Percentiles rank a stretch among this genome's conserved stretches.
These are phyloP conservation scores for Setomelanomma holmii DNA, from an alignment of 2,329 filamentous ascomycete species.

Conservation along the genomic window DNA sequence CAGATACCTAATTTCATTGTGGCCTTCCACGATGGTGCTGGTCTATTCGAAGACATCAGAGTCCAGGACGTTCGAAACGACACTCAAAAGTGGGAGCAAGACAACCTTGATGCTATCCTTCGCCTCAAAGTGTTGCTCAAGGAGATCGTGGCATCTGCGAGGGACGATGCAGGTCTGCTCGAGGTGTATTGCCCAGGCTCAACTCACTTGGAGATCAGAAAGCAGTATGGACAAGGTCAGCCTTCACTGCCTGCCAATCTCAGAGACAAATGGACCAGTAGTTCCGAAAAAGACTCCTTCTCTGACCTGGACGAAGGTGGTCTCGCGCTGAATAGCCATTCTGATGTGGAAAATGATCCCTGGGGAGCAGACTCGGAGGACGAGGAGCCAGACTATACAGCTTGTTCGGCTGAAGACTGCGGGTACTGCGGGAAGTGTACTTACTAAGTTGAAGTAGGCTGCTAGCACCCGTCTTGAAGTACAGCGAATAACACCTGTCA, in stretches of 20 bases:
- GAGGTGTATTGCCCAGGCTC: conserved; percentile 45
- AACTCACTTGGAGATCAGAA: conserved; percentile 46
- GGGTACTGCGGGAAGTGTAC: conserved; percentile 49
- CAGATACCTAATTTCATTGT: conserved; percentile 62
- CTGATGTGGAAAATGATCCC: conserved; percentile 9
- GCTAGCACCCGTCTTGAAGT: too few species aligned
- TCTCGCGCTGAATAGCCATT: neutral
- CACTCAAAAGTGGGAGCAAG: conserved; percentile 52
- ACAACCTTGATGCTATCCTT: conserved; percentile 41
- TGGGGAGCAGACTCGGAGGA: conserved; percentile 29
- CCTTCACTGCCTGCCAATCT: conserved; percentile 28
- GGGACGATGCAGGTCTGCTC: conserved; percentile 25
- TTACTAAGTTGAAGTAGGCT: conserved; percentile 24
- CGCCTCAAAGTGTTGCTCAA: conserved; percentile 38
- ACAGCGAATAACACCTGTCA: too few species aligned
- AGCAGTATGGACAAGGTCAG: conserved; percentile 31
- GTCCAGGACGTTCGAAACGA: conserved; percentile 48
- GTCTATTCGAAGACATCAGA: conserved; percentile 53
- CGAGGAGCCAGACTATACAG: conserved; percentile 45
- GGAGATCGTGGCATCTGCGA: conserved; percentile 39
- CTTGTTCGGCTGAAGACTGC: conserved; percentile 44
- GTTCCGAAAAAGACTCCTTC: neutral
- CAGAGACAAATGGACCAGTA: conserved; percentile 17
- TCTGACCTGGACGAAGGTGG: conserved; percentile 1
- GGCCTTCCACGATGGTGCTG: conserved; percentile 56